Conservation (phyloP, 2,329 filamentous ascomycete genomes). For the Orbilia blumenaviensis region DNA sequence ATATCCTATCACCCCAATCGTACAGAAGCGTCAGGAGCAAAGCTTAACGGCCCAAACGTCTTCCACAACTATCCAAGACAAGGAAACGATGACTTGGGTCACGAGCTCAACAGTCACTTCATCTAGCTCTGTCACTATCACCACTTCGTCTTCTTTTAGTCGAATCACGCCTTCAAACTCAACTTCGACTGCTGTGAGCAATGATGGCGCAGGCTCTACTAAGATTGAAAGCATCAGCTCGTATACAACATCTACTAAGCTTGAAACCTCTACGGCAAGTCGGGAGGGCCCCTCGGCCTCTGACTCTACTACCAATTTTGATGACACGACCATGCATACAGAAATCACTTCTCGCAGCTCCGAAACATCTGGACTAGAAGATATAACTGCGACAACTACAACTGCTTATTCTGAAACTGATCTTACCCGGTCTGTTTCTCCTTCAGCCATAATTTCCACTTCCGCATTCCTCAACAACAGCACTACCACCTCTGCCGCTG, state of each 20-base stretch:
- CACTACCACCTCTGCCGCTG: background rate
- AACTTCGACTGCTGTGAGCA: too few relatives aligned
- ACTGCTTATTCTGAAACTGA: background rate
- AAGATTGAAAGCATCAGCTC: background rate
- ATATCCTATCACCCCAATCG: slow-evolving; percentile 3
- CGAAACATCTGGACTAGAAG: background rate
- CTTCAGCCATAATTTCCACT: background rate
- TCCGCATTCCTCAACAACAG: background rate
- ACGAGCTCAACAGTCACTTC: slow-evolving; percentile 2
- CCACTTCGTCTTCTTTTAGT: background rate
- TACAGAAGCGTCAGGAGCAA: slow-evolving; percentile 19
- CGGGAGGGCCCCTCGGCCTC: background rate
- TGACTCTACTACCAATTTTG: background rate
- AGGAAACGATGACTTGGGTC: background rate
- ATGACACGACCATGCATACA: background rate
- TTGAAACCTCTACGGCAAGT: background rate
- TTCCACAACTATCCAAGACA: background rate
- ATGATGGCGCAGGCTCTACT: too few relatives aligned
- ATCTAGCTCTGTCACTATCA: background rate
- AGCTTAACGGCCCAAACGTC: background rate
- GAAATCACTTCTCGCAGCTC: background rate
- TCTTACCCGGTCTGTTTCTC: background rate
- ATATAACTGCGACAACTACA: background rate
- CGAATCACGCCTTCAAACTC: background rate
- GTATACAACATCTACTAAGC: background rate